phyloP scores from a whole-genome alignment of 352 stramenopile species.

The Sclerospora graminicola region DNA sequence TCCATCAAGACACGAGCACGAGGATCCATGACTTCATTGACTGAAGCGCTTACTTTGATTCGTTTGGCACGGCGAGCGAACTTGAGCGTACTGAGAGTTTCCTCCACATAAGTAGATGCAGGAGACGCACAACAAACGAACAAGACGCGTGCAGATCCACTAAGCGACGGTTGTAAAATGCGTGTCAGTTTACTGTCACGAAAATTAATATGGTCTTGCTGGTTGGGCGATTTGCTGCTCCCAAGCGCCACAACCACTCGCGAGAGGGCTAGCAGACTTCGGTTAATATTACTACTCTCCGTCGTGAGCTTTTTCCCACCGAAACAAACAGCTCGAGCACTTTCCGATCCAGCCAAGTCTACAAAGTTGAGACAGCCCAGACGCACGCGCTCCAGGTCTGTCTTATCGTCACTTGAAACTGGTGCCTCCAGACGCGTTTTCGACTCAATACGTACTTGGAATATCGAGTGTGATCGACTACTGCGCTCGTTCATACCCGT shows the following conservation, averaged over 20 bases:
- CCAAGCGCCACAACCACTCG: slow-evolving; percentile 87
- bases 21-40: slow-evolving; percentile 36
- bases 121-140: slow-evolving; percentile 84
- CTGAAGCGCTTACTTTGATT: slow-evolving; percentile 46
- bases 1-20: slow-evolving; percentile 22
- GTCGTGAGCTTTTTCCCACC: slow-evolving; percentile 40
- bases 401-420: slow-evolving; percentile 3
- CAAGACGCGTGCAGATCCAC: slow-evolving; percentile 68
- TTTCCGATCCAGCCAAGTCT: slow-evolving; percentile 89
- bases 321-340: slow-evolving; percentile 75
- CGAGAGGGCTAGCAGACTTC: slow-evolving; percentile 64
- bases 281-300: slow-evolving; percentile 50
- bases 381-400: slow-evolving; percentile 13
- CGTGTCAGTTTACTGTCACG: slow-evolving; percentile 90
- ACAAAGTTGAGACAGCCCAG: slow-evolving; percentile 82
- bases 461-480: slow-evolving; percentile 47
- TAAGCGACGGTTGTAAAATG: slow-evolving; percentile 83
- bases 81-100: slow-evolving; percentile 87
- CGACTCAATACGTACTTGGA: slow-evolving; percentile 32
- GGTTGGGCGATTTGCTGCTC: slow-evolving; percentile 41
- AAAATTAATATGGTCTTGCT: slow-evolving; percentile 82
- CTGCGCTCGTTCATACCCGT: slow-evolving; percentile 53
- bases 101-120: slow-evolving; percentile 60
- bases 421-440: slow-evolving; percentile 14
- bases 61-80: slow-evolving; percentile 86